Percentiles rank a stretch among this genome's conserved stretches.
These are phyloP conservation scores for Aspergillus avenaceus DNA, from an alignment of 495 filamentous ascomycete species.

Conservation along the genomic window DNA sequence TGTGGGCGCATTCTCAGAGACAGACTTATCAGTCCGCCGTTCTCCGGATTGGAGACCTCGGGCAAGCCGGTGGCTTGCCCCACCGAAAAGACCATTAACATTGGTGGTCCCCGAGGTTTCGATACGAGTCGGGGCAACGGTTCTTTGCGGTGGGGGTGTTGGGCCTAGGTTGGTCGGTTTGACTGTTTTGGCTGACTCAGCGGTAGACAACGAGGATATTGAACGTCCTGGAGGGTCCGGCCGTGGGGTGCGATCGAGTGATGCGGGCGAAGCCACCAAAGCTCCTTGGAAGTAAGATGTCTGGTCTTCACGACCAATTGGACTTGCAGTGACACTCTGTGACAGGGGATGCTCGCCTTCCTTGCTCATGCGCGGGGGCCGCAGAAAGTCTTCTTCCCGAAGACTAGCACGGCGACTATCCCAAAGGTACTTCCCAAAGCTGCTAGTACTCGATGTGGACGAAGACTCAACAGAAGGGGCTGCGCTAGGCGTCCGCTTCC, in stretches of 20 bases:
- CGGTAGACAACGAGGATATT: constrained; percentile 56
- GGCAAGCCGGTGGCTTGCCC: constrained; percentile 47
- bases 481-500: constrained; percentile 36
- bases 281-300: constrained; percentile 40
- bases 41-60: constrained; percentile 48
- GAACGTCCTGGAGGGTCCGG: constrained; percentile 47
- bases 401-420: constrained; percentile 64
- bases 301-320: constrained; percentile 44
- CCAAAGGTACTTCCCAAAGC: constrained; percentile 31
- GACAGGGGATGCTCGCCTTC: constrained; percentile 75
- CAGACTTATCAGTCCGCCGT: constrained; percentile 43
- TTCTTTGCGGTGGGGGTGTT: constrained; percentile 30
- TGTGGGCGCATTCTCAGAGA: constrained; percentile 53
- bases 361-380: constrained; percentile 34
- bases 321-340: constrained; percentile 74
- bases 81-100: constrained; percentile 55
- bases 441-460: constrained; percentile 24
- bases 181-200: constrained; percentile 60
- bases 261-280: constrained; percentile 31
- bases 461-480: constrained; percentile 33
- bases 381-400: constrained; percentile 57
- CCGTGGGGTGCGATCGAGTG: constrained; percentile 37
- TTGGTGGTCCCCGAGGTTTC: constrained; percentile 46
- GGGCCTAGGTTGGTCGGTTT: constrained; percentile 34
- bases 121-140: constrained; percentile 39